Conservation (phyloP, 108 stramenopile genomes). For the Chaetoceros tenuissimus region DNA sequence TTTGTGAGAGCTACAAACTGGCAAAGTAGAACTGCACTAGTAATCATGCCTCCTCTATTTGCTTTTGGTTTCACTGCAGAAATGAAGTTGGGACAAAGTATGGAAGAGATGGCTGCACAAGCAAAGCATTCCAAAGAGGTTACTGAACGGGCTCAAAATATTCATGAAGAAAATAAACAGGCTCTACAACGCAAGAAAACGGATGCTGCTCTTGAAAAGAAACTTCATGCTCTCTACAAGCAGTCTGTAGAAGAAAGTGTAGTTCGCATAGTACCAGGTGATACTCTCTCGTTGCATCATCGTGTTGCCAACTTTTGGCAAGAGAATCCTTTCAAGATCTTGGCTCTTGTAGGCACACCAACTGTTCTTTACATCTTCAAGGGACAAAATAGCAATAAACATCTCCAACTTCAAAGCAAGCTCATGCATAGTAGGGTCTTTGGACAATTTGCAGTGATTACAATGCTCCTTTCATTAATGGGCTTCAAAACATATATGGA, state of each 20-base stretch:
- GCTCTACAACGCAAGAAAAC: too few relatives aligned
- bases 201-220: conserved; percentile 17
- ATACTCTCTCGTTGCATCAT: conserved; percentile 38
- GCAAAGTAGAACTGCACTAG: too few relatives aligned
- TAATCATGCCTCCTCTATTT: conserved; percentile 84
- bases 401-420: conserved; percentile 50
- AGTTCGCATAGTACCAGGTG: conserved; percentile 57
- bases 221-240: conserved; percentile 39
- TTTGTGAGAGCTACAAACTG: too few relatives aligned
- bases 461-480: conserved; percentile 64
- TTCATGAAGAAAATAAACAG: conserved; percentile 21
- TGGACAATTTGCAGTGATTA: conserved; percentile 72
- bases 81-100: conserved; percentile 44
- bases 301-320: conserved; percentile 63
- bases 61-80: conserved; percentile 56
- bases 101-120: conserved; percentile 63
- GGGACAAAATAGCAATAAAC: conserved; percentile 52
- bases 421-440: conserved; percentile 80
- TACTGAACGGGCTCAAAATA: conserved; percentile 61
- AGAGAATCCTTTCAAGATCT: conserved; percentile 67
- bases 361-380: conserved; percentile 63
- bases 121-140: conserved; percentile 47
- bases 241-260: conserved; percentile 46
- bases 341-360: conserved; percentile 53
- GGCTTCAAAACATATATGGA: conserved; percentile 81